phyloP scores from a whole-genome alignment of 129 eudicot genomes.

The Rutidosis leptorrhynchoides region DNA sequence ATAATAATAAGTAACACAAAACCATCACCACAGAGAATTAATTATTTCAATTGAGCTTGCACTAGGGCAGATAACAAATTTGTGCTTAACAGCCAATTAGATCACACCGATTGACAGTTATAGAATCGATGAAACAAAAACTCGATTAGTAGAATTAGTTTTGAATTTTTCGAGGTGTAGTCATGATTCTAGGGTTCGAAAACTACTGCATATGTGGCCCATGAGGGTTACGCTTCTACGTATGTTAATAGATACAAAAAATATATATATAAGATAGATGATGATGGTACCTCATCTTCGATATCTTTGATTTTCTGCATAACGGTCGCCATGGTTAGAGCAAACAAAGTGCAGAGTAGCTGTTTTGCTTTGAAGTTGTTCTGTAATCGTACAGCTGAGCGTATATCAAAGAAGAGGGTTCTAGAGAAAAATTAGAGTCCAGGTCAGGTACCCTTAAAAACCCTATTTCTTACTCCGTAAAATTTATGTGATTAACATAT shows the following conservation, averaged over 20 bases:
- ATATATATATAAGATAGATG: not conserved
- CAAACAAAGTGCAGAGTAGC: not conserved
- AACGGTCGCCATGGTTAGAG: constrained; percentile 78
- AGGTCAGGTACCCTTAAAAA: constrained; percentile 16
- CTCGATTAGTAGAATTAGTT: not conserved
- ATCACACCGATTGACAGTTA: constrained; percentile 14
- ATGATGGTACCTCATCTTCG: constrained; percentile 85
- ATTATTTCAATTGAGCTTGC: constrained; percentile 16
- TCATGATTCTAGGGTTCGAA: constrained; percentile 32
- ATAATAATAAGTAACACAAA: constrained; percentile 1
- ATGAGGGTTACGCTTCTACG: not conserved
- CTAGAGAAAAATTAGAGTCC: constrained; percentile 23
- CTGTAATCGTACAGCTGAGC: not conserved
- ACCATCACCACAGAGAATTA: not conserved
- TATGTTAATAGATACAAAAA: not conserved
- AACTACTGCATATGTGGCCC: constrained; percentile 3
- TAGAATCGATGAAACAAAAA: not conserved
- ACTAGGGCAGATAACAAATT: not conserved
- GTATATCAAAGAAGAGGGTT: constrained; percentile 25
- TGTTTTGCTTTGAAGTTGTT: constrained; percentile 15
- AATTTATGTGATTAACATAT: not conserved
- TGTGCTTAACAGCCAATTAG: constrained; percentile 3
- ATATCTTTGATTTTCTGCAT: constrained; percentile 99
- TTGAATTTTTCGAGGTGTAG: not conserved
- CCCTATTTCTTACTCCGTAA: constrained; percentile 23